phyloP scores from a whole-genome alignment of 2,329 filamentous ascomycete species.

The Hypoxylon sp. region DNA sequence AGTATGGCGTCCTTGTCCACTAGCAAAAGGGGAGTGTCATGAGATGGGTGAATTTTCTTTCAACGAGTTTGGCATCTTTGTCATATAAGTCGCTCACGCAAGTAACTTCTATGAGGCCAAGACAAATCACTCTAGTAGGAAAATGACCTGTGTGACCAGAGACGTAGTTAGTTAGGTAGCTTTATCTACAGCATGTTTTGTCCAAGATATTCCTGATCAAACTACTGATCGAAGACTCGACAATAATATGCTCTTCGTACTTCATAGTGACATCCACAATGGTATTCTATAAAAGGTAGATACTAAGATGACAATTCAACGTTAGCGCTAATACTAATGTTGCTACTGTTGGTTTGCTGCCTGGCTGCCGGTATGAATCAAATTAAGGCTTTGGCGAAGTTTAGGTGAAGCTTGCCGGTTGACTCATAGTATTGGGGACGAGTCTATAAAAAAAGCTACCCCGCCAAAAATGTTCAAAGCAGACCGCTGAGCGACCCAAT shows the following conservation, averaged over 20 bases:
- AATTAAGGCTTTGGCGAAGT: too few relatives aligned
- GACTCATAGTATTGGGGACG: constrained; percentile 15
- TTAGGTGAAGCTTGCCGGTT: constrained; percentile 10
- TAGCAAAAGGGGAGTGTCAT: neutral
- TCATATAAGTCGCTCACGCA: neutral
- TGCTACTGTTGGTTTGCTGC: too few relatives aligned
- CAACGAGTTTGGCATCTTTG: neutral
- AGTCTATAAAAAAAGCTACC: constrained; percentile 25
- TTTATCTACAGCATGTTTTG: too few relatives aligned
- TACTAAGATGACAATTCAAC: too few relatives aligned
- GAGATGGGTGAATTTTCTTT: neutral
- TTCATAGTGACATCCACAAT: too few relatives aligned
- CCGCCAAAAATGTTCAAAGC: constrained; percentile 28
- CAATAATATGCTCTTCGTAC: too few relatives aligned
- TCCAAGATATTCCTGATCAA: too few relatives aligned
- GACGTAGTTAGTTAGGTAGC: too few relatives aligned
- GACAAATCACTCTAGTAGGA: neutral
- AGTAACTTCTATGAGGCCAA: neutral
- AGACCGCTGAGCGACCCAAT: constrained; percentile 21
- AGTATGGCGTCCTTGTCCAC: constrained; percentile 12
- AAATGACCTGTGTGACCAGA: neutral
- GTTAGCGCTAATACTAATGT: too few relatives aligned
- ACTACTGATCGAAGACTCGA: too few relatives aligned
- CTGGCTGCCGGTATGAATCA: too few relatives aligned
- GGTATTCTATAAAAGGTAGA: too few relatives aligned